phyloP scores from a whole-genome alignment of 805 yeast species.

The Starmerella kuoi region DNA sequence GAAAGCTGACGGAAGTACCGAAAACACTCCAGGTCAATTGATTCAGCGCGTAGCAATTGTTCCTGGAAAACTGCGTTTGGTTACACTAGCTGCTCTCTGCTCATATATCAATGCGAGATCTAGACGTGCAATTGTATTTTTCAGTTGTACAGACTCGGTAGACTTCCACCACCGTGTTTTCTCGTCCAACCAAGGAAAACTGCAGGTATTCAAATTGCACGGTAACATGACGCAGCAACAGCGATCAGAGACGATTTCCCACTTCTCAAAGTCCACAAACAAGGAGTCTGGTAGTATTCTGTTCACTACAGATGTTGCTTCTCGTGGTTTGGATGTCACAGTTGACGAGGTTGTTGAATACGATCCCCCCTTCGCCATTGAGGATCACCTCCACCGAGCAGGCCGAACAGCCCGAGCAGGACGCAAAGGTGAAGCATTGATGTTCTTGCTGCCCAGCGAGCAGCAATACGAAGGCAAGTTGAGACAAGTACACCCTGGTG shows the following conservation, averaged over 20 bases:
- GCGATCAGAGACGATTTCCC: conserved; percentile 59
- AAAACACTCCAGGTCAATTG: conserved; percentile 80
- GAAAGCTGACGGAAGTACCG: conserved; percentile 17
- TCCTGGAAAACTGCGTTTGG: conserved; percentile 85
- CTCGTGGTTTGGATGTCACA: conserved; percentile 88
- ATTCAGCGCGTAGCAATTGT: conserved; percentile 68
- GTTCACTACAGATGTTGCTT: conserved; percentile 94
- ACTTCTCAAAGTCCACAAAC: conserved; percentile 30
- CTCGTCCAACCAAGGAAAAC: conserved; percentile 32
- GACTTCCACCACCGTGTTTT: conserved; percentile 78
- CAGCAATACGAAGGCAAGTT: conserved; percentile 52
- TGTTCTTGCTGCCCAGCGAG: conserved; percentile 86
- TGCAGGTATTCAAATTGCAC: conserved; percentile 64
- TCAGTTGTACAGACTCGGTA: conserved; percentile 93
- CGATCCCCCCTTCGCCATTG: conserved; percentile 90
- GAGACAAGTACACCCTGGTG: conserved; percentile 44
- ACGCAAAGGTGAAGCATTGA: conserved; percentile 57
- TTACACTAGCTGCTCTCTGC: conserved; percentile 58
- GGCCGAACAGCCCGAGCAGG: conserved; percentile 99
- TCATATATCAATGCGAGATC: conserved; percentile 33
- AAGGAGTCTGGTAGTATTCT: conserved; percentile 40
- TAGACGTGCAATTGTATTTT: conserved; percentile 50
- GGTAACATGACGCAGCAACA: conserved; percentile 80
- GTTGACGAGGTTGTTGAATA: conserved; percentile 79
- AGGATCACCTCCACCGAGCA: conserved; percentile 90